Evolutionary conservation across 176 grass and related monocot genomes (phyloP), one percentile per base, ranked within the genome.

Genomic region (Ensete glaucum): DNA sequence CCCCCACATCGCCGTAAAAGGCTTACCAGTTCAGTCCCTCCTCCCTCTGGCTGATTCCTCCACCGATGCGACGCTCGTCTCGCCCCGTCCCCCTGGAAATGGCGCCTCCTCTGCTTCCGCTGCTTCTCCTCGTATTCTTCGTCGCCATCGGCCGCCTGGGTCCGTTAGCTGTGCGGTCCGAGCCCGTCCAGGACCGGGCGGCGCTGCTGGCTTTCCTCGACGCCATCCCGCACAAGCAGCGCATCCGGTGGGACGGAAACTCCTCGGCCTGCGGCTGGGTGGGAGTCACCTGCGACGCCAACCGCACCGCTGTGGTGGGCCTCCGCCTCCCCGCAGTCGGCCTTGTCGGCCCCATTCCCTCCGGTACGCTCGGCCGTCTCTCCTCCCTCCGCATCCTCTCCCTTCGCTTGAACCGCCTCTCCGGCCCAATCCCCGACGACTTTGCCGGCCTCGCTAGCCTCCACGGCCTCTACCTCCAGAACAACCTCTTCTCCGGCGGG

Each of bases 401-500:
- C 53, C 87, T 96, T 54, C 68, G 81, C 21, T 34, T n/a, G 51
- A 84, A 81, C 75, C 80, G 84, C 60, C 86, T 96, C 8, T 63
- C 62, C 4, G 93, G 89, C 1, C 70, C 80, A 25, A 86, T 96
- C 29, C 83, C 89, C 27, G 83, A 24, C 16, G 78, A 53, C 34
- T 19, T 85, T 19, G 79, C 68, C 11, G 64, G 62, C 57, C 82
- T 83, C 20, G 73, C 82, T 54, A 75, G 78, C 50, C 87, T 96
- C 73, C 29, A 50, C 15, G 9, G 15, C 74, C 79, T 96, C 27
- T 88, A 90, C 86, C 83, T 96, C 82, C 81, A 86, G 17, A 29
- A 76, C 68, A 96, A 96, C 84, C 43, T 83, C 20, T 87, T 96
- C 77, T 90, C 85, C 17, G 93, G 89, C n/a, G 79, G 81, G 48